A percentile compares a stretch with the other conserved stretches of the same genome.
These are phyloP conservation scores for Sarocladium kiliense DNA, from an alignment of 2,329 filamentous ascomycete species.

Conservation along the genomic window DNA sequence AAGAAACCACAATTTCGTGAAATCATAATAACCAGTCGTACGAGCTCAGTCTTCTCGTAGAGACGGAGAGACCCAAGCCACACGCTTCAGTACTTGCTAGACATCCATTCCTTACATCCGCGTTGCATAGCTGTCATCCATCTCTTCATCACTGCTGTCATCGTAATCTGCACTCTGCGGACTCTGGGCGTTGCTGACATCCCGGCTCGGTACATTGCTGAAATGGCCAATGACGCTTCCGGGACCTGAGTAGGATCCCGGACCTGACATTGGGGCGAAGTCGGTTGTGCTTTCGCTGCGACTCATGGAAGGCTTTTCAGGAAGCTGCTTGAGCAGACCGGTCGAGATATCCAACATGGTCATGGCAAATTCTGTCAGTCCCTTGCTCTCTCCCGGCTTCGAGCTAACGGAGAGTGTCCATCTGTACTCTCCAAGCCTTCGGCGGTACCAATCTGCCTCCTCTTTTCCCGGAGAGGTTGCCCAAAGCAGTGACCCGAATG, in stretches of 20 bases:
- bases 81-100: not conserved
- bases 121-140: constrained; percentile 38
- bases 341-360: constrained; percentile 71
- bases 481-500: constrained; percentile 85
- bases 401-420: constrained; percentile 89
- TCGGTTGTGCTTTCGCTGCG: constrained; percentile 46
- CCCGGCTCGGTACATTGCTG: constrained; percentile 40
- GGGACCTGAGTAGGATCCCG: constrained; percentile 24
- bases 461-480: constrained; percentile 82
- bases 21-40: constrained; percentile 1
- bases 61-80: constrained; percentile 17
- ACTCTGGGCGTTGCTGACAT: constrained; percentile 47
- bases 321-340: constrained; percentile 62
- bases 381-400: constrained; percentile 58
- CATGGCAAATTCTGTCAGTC: constrained; percentile 66
- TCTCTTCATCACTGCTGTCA: constrained; percentile 51
- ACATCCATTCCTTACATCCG: constrained; percentile 13
- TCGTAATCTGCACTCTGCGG: constrained; percentile 42
- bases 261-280: constrained; percentile 30
- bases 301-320: constrained; percentile 64
- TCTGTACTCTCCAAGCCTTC: constrained; percentile 79
- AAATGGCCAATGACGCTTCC: constrained; percentile 33
- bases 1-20: constrained; percentile 6
- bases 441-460: constrained; percentile 88
- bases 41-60: constrained; percentile 6